These are phyloP conservation scores for Cyclotella sp. DNA, from an alignment of 108 stramenopile species.

Conservation along the genomic window DNA sequence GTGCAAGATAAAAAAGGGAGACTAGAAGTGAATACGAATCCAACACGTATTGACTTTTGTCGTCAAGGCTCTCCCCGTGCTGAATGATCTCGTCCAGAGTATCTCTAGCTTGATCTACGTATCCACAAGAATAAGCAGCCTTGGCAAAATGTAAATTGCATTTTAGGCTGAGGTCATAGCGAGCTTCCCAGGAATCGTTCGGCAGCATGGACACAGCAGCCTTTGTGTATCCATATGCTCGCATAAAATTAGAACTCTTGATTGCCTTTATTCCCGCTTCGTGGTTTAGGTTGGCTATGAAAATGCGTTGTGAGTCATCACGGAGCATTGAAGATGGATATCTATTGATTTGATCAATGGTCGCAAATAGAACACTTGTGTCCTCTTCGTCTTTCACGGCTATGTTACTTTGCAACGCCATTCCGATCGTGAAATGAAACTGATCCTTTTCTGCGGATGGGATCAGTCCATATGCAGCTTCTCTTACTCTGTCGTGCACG, in stretches of 20 bases:
- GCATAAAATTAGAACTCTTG: slow-evolving; percentile 29
- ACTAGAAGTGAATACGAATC: slow-evolving; percentile 9
- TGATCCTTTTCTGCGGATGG: no score
- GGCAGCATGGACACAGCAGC: slow-evolving; percentile 15
- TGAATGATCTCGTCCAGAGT: slow-evolving; percentile 1
- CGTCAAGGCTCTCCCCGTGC: slow-evolving; percentile 3
- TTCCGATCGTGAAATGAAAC: slow-evolving; percentile 27
- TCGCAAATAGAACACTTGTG: no score
- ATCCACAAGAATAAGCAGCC: slow-evolving; percentile 13
- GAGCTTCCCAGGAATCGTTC: slow-evolving; percentile 17
- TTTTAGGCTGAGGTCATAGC: slow-evolving; percentile 25
- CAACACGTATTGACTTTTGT: no score
- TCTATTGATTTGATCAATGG: no score
- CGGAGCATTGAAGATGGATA: no score
- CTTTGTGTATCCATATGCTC: slow-evolving; percentile 29
- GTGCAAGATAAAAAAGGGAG: slow-evolving; percentile 2
- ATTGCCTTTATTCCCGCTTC: slow-evolving; percentile 32
- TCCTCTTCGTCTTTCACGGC: no score
- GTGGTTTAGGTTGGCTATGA: slow-evolving; percentile 28
- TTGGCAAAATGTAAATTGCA: not conserved
- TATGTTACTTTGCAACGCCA: no score
- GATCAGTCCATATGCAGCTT: no score
- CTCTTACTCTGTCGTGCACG: slow-evolving; percentile 56
- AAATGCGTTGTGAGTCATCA: no score
- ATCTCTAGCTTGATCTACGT: slow-evolving; percentile 15